Percentiles rank a stretch among this genome's conserved stretches.
Conservation (phyloP, 1,284 basidiomycete species). For the Marasmius sp. region DNA sequence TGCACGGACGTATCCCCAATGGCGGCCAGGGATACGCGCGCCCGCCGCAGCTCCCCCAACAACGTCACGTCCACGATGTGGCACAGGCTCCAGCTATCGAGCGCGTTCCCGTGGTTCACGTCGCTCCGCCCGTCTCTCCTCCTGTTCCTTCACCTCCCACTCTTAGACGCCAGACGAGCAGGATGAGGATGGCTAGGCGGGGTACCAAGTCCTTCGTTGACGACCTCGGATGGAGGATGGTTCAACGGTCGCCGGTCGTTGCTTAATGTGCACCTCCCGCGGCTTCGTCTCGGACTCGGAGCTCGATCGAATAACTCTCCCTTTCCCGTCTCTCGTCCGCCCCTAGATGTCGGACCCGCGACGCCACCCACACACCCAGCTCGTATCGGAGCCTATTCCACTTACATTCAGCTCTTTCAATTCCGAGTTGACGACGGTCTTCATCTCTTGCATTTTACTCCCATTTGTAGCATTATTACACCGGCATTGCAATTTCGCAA, state of each 20-base stretch:
- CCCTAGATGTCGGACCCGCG: no score
- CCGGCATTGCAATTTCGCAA: no score
- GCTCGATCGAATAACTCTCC: neutral
- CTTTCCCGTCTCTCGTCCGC: neutral
- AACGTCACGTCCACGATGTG: neutral
- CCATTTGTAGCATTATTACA: no score
- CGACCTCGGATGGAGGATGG: constrained; percentile 6
- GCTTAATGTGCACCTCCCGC: neutral
- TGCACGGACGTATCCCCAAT: neutral
- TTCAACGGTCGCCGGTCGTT: neutral
- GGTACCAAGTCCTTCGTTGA: constrained; percentile 5
- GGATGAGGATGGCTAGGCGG: constrained; percentile 4
- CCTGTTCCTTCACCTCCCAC: neutral
- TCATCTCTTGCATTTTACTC: no score
- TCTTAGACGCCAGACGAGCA: neutral
- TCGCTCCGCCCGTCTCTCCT: neutral
- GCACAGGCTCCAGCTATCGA: neutral
- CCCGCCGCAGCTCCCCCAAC: neutral
- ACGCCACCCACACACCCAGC: no score
- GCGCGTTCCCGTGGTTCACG: neutral
- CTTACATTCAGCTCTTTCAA: no score
- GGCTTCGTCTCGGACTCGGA: neutral
- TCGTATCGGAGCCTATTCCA: no score
- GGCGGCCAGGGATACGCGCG: neutral
- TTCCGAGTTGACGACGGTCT: no score